A percentile compares a stretch with the other conserved stretches of the same genome.
Conservation (phyloP, 805 yeast genomes). For the Cyberlindnera galapagoensis region DNA sequence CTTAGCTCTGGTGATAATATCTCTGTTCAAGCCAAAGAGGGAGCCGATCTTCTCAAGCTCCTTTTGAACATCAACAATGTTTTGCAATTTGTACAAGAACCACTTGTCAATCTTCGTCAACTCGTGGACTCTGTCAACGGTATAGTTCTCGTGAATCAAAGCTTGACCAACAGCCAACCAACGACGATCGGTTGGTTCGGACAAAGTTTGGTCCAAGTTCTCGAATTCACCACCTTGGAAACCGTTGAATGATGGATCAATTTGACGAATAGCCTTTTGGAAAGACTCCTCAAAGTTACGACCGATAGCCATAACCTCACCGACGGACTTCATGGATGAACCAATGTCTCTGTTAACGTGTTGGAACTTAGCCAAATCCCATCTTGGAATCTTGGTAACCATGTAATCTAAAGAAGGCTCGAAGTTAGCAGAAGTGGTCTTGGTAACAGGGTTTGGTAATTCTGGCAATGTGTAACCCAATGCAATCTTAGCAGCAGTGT, state of each 20-base stretch:
- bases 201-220: constrained; percentile 66
- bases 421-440: constrained; percentile 91
- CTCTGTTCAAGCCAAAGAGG: constrained; percentile 55
- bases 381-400: constrained; percentile 96
- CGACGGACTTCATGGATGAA: constrained; percentile 96
- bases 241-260: constrained; percentile 85
- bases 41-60: constrained; percentile 63
- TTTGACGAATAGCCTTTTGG: constrained; percentile 96
- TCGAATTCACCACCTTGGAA: constrained; percentile 85
- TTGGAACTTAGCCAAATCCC: constrained; percentile 95
- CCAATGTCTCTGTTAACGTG: constrained; percentile 93
- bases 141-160: constrained; percentile 78
- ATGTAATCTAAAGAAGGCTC: constrained; percentile 96
- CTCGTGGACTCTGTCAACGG: constrained; percentile 90
- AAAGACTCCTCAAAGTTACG: constrained; percentile 95
- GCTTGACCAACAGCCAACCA: constrained; percentile 99
- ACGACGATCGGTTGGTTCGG: constrained; percentile 91
- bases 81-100: constrained; percentile 90
- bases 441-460: constrained; percentile 93
- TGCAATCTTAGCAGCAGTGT: constrained; percentile 97
- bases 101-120: constrained; percentile 90
- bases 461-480: constrained; percentile 92
- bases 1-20: constrained; percentile 72
- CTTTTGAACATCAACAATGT: constrained; percentile 84
- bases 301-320: constrained; percentile 99